Conservation (phyloP, 2,329 filamentous ascomycete species). For the Botrytis porri region DNA sequence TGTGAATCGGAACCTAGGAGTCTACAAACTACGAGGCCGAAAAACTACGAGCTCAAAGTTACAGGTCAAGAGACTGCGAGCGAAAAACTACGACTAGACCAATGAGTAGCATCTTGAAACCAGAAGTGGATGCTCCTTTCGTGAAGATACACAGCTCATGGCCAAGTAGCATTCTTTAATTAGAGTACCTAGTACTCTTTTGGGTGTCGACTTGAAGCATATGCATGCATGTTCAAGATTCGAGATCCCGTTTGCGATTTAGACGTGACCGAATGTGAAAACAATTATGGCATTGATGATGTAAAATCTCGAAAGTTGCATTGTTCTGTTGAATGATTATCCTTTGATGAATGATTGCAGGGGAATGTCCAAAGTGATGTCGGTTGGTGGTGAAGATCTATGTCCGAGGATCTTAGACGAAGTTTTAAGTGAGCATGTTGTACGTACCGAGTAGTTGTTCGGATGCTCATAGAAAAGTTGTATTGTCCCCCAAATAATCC, state of each 20-base stretch:
- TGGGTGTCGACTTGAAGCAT: too few species aligned
- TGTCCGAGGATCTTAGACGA: conserved; percentile 1
- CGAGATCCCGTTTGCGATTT: not conserved
- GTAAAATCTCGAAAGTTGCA: conserved; percentile 3
- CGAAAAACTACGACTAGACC: not conserved
- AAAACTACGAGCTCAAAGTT: not conserved
- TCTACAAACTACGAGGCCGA: not conserved
- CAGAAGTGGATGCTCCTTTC: not conserved
- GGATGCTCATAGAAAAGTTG: conserved; percentile 9
- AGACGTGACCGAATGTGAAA: not conserved
- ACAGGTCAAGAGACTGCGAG: not conserved
- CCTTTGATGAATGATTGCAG: conserved; percentile 3
- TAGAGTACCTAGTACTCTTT: not conserved
- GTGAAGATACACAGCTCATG: not conserved
- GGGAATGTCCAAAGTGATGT: not conserved
- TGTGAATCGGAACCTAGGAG: not conserved
- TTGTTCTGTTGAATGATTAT: conserved; percentile 2
- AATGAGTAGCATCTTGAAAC: not conserved
- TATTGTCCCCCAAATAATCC: not conserved
- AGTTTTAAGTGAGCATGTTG: not conserved
- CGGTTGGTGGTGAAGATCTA: not conserved
- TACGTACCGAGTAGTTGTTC: not conserved
- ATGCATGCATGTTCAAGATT: not conserved
- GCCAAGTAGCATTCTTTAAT: not conserved
- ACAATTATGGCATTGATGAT: conserved; percentile 4